Percentiles rank a stretch among this genome's conserved stretches.
Evolutionary conservation across 805 yeast species (phyloP).

Genomic region (Candida loeiensis): DNA sequence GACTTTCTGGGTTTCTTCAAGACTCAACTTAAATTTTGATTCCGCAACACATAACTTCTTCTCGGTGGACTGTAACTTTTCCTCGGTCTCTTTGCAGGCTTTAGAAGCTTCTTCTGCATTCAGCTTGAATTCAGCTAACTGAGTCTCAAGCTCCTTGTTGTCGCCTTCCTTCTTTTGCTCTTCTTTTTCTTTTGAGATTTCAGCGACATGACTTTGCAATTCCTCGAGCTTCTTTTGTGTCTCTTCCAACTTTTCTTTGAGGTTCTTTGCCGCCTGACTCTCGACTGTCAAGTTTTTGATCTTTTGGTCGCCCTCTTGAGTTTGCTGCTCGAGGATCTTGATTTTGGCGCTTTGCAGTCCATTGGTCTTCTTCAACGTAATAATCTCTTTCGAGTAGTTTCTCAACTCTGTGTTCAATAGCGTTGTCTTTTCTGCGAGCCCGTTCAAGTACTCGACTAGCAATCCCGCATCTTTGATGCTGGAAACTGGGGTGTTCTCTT

Average conservation of each 20-base stretch:
- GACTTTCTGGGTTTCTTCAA: neutral
- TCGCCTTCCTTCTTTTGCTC: no score
- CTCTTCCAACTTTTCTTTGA: neutral
- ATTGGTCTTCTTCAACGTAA: conserved; percentile 8
- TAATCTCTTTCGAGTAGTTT: conserved; percentile 34
- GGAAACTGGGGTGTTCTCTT: conserved; percentile 78
- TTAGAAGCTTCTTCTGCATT: neutral
- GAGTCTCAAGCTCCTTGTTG: no score
- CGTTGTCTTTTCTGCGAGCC: conserved; percentile 55
- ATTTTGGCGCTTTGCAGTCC: conserved; percentile 1
- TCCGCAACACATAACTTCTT: neutral
- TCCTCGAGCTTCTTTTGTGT: neutral
- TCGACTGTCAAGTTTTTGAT: neutral
- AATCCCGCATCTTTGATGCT: conserved; percentile 69
- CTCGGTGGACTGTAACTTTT: neutral
- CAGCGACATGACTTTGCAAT: neutral
- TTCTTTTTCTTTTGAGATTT: neutral
- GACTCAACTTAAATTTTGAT: neutral
- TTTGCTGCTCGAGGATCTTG: conserved; percentile 3
- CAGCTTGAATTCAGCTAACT: no score
- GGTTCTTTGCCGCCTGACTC: neutral
- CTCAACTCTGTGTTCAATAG: conserved; percentile 66
- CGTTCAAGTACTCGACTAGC: conserved; percentile 65
- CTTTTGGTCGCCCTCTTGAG: neutral
- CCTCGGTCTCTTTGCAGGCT: no score